Percentiles rank a stretch among this genome's conserved stretches.
Conservation (phyloP, 495 filamentous ascomycete genomes). For the Penicillium coffeae region DNA sequence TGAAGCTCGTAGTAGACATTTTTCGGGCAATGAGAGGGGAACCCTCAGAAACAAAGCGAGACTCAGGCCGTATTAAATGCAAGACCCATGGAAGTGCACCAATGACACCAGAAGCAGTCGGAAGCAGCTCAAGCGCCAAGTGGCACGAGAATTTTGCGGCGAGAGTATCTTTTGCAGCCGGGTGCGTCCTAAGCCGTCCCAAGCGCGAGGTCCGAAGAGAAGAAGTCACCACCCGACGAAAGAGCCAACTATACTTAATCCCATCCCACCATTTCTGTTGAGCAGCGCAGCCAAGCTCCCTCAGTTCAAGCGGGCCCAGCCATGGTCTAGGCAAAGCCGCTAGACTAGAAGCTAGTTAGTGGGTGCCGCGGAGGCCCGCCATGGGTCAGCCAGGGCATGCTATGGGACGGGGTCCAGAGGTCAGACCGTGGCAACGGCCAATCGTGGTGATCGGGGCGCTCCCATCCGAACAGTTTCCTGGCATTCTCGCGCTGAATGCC, state of each 20-base stretch:
- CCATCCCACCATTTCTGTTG: slow-evolving; percentile 5
- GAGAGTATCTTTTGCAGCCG: not conserved
- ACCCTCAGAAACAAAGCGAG: not conserved
- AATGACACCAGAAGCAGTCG: not conserved
- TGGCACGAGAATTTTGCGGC: not conserved
- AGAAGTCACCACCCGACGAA: not conserved
- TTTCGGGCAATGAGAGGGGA: not conserved
- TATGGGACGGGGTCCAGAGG: not conserved
- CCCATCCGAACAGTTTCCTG: slow-evolving; percentile 2
- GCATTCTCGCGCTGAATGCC: not conserved
- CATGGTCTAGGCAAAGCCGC: slow-evolving; percentile 1
- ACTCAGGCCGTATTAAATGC: not conserved
- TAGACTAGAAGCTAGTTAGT: slow-evolving; percentile 6
- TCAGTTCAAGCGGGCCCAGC: not conserved
- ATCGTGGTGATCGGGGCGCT: not conserved
- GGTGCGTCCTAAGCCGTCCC: not conserved
- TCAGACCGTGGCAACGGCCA: not conserved
- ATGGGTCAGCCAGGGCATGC: not conserved
- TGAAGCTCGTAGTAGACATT: slow-evolving; percentile 40
- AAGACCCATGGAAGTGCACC: not conserved
- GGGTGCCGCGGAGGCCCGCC: not conserved
- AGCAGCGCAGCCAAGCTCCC: slow-evolving; percentile 1
- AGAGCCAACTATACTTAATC: not conserved
- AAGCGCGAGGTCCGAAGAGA: not conserved
- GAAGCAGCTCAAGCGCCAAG: not conserved